Conservation (phyloP, 805 yeast genomes). For the Pichia eremophila region DNA sequence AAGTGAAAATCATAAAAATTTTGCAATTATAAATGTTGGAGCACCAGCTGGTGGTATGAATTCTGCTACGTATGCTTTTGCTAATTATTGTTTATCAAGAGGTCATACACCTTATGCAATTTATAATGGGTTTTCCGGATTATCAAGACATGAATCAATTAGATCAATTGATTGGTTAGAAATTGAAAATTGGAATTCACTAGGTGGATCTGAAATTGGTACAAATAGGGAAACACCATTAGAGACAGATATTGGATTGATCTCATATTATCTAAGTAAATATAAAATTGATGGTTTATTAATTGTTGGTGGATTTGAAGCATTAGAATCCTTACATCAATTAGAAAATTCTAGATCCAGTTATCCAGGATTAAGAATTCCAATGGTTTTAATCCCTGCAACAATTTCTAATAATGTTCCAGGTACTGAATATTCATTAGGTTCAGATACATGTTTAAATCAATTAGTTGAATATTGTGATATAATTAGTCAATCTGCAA, state of each 20-base stretch:
- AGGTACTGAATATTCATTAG: constrained; percentile 71
- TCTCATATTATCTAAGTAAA: constrained; percentile 66
- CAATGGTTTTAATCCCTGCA: constrained; percentile 71
- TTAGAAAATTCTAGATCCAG: constrained; percentile 48
- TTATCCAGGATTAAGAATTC: constrained; percentile 67
- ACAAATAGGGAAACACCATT: constrained; percentile 66
- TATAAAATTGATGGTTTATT: constrained; percentile 61
- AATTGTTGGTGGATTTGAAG: constrained; percentile 77
- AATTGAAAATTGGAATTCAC: constrained; percentile 61
- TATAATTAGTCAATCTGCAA: constrained; percentile 69
- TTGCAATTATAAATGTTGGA: constrained; percentile 69
- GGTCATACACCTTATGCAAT: constrained; percentile 69
- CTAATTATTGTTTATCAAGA: constrained; percentile 62
- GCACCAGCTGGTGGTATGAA: constrained; percentile 77
- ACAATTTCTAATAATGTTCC: constrained; percentile 77
- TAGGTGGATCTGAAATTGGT: constrained; percentile 78
- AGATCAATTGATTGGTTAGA: constrained; percentile 56
- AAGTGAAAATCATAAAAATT: constrained; percentile 41
- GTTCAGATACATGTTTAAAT: constrained; percentile 69
- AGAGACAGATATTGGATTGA: constrained; percentile 56
- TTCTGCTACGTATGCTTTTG: constrained; percentile 67
- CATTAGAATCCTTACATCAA: constrained; percentile 61
- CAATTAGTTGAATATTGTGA: constrained; percentile 66
- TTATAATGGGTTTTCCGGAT: constrained; percentile 66
- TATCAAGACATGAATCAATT: constrained; percentile 54